Base-by-base conservation (phyloP, 2,329 filamentous ascomycete species). In the Scedosporium aurantiacum region DNA sequence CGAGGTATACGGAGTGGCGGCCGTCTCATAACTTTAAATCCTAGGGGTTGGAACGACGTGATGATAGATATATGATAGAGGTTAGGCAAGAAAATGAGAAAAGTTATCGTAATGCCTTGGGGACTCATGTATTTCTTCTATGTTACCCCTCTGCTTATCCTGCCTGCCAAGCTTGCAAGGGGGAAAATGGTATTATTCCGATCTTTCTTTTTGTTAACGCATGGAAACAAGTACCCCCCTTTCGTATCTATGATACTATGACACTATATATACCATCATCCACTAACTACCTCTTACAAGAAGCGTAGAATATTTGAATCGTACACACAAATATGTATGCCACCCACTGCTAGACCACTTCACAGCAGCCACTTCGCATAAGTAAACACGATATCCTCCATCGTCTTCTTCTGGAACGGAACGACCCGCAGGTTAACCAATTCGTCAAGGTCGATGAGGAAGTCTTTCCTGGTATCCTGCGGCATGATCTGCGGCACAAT, bases 331-430 rank as follows among this genome's bases (percentile, higher is more conserved):
- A 37, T 37, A 37, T 37, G 6, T 5, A 37, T 37, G 8, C 4
- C 10, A 4, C 32, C 4, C 10, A 4, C 32, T 37, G 32, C 32
- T 12, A 8, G 32, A 12, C 32, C 2, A 47, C 25, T 16, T 55
- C 28, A 77, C 62, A 69, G 74, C 60, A 90, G 70, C 88, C 89
- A 97, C 70, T 86, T 87, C 2, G 84, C 84, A 77, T 97, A 97
- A 3, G 89, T 88, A 93, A 94, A 97, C 64, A 90, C 82, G 66
- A 97, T 91, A 63, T 94, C 82, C 67, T 92, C 85, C 60, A 96
- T 76, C 52, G 93, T 89, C 70, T 84, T 87, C 63, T 86, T 80
- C 76, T 97, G 93, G 67, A 86, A 82, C 68, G 86, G 82, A 59
- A 96, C 82, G 2, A 91, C 90, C 67, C 85, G 87, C 65, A 93